Percentiles rank a stretch among this genome's conserved stretches.
phyloP scores from a whole-genome alignment of 2,329 filamentous ascomycete species.

The Drechslera avenae region DNA sequence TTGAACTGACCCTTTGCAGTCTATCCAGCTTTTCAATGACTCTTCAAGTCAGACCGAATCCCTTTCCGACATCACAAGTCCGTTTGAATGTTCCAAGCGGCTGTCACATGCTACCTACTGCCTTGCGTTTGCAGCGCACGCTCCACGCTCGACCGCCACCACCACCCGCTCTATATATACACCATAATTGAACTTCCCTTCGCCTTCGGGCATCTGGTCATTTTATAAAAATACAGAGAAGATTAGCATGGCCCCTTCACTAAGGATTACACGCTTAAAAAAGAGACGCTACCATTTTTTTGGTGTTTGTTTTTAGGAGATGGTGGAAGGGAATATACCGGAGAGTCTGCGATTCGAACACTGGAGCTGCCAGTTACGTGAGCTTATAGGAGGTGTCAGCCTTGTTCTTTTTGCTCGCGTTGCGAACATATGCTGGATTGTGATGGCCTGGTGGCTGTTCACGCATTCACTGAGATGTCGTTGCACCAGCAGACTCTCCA shows the following conservation, averaged over 20 bases:
- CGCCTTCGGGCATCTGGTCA: slow-evolving; percentile 28
- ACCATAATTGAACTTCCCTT: neutral
- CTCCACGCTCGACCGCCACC: neutral
- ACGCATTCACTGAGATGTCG: too few relatives aligned
- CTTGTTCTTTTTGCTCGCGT: neutral
- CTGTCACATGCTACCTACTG: slow-evolving; percentile 2
- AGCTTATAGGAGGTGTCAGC: neutral
- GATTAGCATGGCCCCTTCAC: slow-evolving; percentile 65
- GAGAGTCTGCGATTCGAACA: neutral
- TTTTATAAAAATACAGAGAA: slow-evolving; percentile 46
- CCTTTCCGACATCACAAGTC: neutral
- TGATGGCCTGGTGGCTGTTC: too few relatives aligned
- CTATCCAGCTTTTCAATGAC: too few relatives aligned
- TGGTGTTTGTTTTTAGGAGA: neutral
- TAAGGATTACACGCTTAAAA: slow-evolving; percentile 79
- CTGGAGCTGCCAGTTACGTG: neutral
- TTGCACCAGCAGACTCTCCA: too few relatives aligned
- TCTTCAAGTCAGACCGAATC: too few relatives aligned
- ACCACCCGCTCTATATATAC: neutral
- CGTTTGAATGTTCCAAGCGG: neutral
- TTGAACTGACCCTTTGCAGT: too few relatives aligned
- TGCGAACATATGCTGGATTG: too few relatives aligned
- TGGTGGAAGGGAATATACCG: too few relatives aligned
- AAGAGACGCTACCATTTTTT: slow-evolving; percentile 43
- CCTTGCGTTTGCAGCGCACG: neutral